Base-by-base conservation (phyloP, 2,329 filamentous ascomycete genomes). In the Helotiales sp. region DNA sequence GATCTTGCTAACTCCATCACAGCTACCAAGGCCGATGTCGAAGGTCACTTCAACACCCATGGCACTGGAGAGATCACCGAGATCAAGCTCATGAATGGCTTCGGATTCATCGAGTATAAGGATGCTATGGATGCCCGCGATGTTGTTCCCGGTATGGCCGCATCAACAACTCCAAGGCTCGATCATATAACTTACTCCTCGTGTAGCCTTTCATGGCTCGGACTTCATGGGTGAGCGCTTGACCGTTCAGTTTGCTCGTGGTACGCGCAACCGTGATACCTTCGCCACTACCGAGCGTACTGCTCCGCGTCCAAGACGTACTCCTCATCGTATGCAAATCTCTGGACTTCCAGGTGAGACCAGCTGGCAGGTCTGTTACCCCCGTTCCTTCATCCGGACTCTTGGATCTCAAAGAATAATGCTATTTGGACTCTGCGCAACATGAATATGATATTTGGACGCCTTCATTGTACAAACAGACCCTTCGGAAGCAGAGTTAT, bases 31-130 rank as follows among this genome's bases (percentile, higher is more conserved):
- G 89, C 92, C 82, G 95, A 99, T 80, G 91, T 99, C 80, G 94
- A 98, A 83, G 89, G 90, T 77, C 95, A 98, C 82, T 99, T 99
- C 83, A 91, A 91, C 80, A 93, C 90, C 78, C 93, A 97, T 89
- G 96, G 95, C 79, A 95, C 93, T 75, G 96, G 96, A 80, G 93
- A 97, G 80, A 98, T 99, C 79, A 96, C 92, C 74, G 96, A 99
- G 84, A 95, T 99, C 84, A 99, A 99, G 86, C 89, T 99, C 72
- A 99, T 99, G 96, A 98, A 97, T 80, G 96, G 96, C 78, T 99
- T 99, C 79, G 96, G 96, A 80, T 99, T 99, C 85, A 97, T 99
- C 79, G 96, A 99, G 82, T 99, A 98, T 82, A 96, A 97, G 82
- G 96, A 98, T 83, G 89, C 93, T 67, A 93, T 97, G 91, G 96